Percentiles rank a stretch among this genome's conserved stretches.
Evolutionary conservation across 1,139 yeast genomes (phyloP).

Genomic region (Blastobotrys persicus): DNA sequence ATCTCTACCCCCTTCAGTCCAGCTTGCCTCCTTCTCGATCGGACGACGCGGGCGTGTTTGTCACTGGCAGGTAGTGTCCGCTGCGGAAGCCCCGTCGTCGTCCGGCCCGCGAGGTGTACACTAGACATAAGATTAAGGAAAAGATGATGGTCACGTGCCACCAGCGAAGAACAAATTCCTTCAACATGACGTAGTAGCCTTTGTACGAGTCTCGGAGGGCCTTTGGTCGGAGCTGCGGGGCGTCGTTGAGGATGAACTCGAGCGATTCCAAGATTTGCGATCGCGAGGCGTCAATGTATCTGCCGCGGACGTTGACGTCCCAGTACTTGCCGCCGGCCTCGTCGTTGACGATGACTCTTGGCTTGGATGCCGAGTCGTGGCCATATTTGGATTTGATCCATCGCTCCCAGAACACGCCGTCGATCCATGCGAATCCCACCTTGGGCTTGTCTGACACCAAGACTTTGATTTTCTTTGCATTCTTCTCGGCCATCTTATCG

Average conservation of each 20-base stretch:
- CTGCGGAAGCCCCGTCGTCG: slow-evolving; percentile 3
- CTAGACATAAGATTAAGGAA: slow-evolving; percentile 9
- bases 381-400: slow-evolving; percentile 39
- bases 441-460: slow-evolving; percentile 29
- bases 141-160: slow-evolving; percentile 15
- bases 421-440: slow-evolving; percentile 41
- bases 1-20: slow-evolving; percentile 8
- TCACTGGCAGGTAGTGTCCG: not conserved
- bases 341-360: slow-evolving; percentile 35
- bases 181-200: slow-evolving; percentile 22
- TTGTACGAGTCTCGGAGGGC: slow-evolving; percentile 24
- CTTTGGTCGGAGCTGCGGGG: slow-evolving; percentile 28
- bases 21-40: slow-evolving; percentile 12
- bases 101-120: slow-evolving; percentile 4
- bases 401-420: slow-evolving; percentile 38
- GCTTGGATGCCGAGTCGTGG: slow-evolving; percentile 20
- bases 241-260: slow-evolving; percentile 27
- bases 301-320: slow-evolving; percentile 33
- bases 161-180: slow-evolving; percentile 9
- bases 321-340: slow-evolving; percentile 33
- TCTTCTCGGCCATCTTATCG: slow-evolving; percentile 34
- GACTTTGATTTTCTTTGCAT: slow-evolving; percentile 34
- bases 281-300: slow-evolving; percentile 30
- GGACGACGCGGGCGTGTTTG: slow-evolving; percentile 1
- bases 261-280: slow-evolving; percentile 33